Evolutionary conservation across 768 basidiomycete species (phyloP).

Genomic region (Suillus plorans): DNA sequence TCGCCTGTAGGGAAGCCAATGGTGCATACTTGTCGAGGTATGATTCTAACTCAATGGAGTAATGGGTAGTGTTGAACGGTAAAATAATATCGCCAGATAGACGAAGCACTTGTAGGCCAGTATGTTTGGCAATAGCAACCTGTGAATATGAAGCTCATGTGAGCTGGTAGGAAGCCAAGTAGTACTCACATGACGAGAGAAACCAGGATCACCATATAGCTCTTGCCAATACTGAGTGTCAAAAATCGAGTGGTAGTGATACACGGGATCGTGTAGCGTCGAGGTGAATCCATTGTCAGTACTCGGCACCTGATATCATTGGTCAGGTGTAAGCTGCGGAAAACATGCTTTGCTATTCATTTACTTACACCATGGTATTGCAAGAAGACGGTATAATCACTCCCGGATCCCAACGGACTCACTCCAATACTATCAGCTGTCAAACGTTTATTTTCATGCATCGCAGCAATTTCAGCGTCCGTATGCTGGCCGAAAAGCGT

Average conservation of each 20-base stretch:
- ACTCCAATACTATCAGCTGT: conserved; percentile 29
- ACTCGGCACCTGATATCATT: conserved; percentile 24
- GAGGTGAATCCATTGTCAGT: conserved; percentile 36
- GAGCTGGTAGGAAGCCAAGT: neutral
- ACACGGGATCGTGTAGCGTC: conserved; percentile 45
- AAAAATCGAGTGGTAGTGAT: conserved; percentile 63
- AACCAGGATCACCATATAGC: conserved; percentile 63
- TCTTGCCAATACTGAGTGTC: conserved; percentile 62
- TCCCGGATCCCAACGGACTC: conserved; percentile 47
- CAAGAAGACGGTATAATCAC: conserved; percentile 64
- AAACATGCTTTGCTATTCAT: neutral
- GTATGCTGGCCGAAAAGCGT: conserved; percentile 36
- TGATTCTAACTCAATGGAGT: conserved; percentile 49
- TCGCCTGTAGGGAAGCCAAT: neutral
- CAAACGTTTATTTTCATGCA: conserved; percentile 23
- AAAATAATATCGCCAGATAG: conserved; percentile 54
- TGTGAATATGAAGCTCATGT: conserved; percentile 16
- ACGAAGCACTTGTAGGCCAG: conserved; percentile 56
- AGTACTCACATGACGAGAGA: conserved; percentile 50
- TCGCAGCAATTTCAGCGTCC: conserved; percentile 27
- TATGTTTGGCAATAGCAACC: conserved; percentile 58
- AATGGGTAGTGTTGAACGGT: conserved; percentile 71
- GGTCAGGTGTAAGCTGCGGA: neutral
- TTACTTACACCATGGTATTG: conserved; percentile 51
- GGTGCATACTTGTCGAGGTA: conserved; percentile 53